Evolutionary conservation across 1,284 basidiomycete species (phyloP).

Genomic region (Trichosporon sp.): DNA sequence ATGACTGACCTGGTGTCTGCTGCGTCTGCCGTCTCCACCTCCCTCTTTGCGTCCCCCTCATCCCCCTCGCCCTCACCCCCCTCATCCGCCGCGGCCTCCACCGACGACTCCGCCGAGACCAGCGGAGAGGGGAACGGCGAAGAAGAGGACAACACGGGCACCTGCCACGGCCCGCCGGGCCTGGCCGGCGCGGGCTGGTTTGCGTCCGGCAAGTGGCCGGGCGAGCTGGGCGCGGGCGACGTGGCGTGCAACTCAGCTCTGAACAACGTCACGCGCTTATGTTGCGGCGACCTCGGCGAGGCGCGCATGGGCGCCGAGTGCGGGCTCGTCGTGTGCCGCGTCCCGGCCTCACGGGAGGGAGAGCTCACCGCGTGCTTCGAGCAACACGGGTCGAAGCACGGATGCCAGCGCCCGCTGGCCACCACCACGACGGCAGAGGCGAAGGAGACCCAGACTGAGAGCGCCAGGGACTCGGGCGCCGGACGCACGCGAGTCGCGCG

Average conservation of each 20-base stretch:
- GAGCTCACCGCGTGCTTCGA: background rate
- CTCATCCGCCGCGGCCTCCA: background rate
- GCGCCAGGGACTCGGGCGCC: too few relatives aligned
- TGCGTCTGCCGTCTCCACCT: background rate
- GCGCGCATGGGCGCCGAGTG: background rate
- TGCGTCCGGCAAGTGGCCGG: background rate
- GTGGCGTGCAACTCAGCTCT: background rate
- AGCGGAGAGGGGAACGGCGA: too few relatives aligned
- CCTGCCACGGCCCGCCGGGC: background rate
- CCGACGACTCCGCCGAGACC: too few relatives aligned
- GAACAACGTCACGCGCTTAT: background rate
- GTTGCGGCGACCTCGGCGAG: background rate
- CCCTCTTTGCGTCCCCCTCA: background rate
- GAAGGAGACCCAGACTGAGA: too few relatives aligned
- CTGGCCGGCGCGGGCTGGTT: background rate
- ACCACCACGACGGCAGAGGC: background rate
- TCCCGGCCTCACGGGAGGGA: background rate
- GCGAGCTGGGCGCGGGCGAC: background rate
- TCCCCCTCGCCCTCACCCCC: background rate
- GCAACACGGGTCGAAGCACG: background rate
- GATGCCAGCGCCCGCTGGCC: background rate
- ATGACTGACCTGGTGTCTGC: background rate
- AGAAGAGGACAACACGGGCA: background rate
- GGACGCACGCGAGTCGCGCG: too few relatives aligned
- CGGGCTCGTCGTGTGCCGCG: background rate